Conservation (phyloP, 257 asterid species). For the Datura wrightii region DNA sequence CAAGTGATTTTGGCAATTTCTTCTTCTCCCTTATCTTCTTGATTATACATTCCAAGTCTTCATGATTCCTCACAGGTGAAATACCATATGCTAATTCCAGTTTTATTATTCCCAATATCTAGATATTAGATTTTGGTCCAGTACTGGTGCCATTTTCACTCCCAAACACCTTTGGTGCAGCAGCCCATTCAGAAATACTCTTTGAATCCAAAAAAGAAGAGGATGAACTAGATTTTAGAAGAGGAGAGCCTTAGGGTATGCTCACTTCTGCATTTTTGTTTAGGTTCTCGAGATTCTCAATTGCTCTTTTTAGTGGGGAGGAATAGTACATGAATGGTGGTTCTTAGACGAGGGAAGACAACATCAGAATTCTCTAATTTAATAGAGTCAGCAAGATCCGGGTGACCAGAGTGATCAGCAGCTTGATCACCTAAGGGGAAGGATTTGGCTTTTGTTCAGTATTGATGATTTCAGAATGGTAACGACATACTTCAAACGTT, state of each 20-base stretch:
- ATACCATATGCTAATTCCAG: constrained; percentile 38
- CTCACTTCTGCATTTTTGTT: too few relatives aligned
- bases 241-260: too few relatives aligned
- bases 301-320: too few relatives aligned
- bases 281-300: too few relatives aligned
- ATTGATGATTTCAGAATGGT: too few relatives aligned
- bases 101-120: constrained; percentile 38
- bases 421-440: too few relatives aligned
- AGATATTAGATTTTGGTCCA: constrained; percentile 33
- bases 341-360: too few relatives aligned
- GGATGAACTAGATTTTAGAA: background rate
- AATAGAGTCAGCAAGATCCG: too few relatives aligned
- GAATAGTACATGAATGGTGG: too few relatives aligned
- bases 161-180: constrained; percentile 37
- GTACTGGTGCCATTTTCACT: background rate
- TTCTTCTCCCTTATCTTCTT: constrained; percentile 24
- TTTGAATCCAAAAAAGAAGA: background rate
- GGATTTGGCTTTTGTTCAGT: background rate
- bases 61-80: background rate
- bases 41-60: background rate
- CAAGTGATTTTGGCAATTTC: constrained; percentile 27
- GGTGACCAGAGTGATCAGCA: too few relatives aligned
- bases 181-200: constrained; percentile 32
- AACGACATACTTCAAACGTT: constrained; percentile 22
- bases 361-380: too few relatives aligned